phyloP scores from a whole-genome alignment of 192 early-diverging fungal genomes.

The Coemansia sp. region DNA sequence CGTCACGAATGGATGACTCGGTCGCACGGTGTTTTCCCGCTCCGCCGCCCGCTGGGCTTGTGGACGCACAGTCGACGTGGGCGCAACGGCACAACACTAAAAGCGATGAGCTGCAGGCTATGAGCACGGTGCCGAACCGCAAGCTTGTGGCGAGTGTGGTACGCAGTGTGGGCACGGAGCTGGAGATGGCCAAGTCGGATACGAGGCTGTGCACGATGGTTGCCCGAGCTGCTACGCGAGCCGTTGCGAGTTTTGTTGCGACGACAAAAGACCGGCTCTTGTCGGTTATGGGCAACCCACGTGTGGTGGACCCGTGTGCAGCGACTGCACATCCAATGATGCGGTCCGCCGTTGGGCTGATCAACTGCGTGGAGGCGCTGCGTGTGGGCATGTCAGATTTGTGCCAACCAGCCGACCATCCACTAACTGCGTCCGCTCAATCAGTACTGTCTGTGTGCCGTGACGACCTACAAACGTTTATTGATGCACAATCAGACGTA shows the following conservation, averaged over 20 bases:
- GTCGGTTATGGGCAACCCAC: neutral
- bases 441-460: neutral
- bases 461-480: neutral
- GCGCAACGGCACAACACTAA: neutral
- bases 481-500: neutral
- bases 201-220: neutral
- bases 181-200: slow-evolving; percentile 23
- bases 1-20: slow-evolving; percentile 27
- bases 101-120: slow-evolving; percentile 4
- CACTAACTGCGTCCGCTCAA: neutral
- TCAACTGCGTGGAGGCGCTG: neutral
- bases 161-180: slow-evolving; percentile 39
- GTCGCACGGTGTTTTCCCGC: slow-evolving; percentile 21
- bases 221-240: neutral
- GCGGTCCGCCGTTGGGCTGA: neutral
- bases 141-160: slow-evolving; percentile 22
- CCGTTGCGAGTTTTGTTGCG: neutral
- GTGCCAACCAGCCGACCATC: neutral
- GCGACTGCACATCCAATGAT: neutral
- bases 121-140: slow-evolving; percentile 20
- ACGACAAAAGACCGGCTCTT: neutral
- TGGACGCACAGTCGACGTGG: slow-evolving; percentile 28
- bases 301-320: neutral
- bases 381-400: neutral
- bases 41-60: slow-evolving; percentile 29